Conservation (phyloP, 2,329 filamentous ascomycete genomes). For the Rhytidhysteron rufulum region DNA sequence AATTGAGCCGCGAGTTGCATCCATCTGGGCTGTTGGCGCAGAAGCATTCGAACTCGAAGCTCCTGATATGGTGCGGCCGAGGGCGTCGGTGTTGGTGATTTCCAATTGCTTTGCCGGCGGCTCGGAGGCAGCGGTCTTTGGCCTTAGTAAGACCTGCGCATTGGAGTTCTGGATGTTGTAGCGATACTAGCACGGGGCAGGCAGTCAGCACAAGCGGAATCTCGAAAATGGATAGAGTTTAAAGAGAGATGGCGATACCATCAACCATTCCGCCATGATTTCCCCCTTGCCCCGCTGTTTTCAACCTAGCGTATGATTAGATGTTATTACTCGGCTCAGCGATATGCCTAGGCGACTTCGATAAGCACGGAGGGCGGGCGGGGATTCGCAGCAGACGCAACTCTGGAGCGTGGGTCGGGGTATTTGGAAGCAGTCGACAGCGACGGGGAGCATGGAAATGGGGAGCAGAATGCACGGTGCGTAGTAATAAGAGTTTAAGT, state of each 20-base stretch:
- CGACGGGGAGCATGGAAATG: no score
- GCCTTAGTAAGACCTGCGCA: no score
- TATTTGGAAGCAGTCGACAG: no score
- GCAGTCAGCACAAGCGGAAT: slow-evolving; percentile 11
- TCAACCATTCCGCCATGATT: slow-evolving; percentile 33
- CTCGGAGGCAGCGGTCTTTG: slow-evolving; percentile 18
- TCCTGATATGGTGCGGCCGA: slow-evolving; percentile 31
- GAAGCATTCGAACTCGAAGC: slow-evolving; percentile 16
- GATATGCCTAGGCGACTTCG: no score
- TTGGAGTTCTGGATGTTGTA: no score
- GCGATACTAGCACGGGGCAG: slow-evolving; percentile 30
- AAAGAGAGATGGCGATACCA: slow-evolving; percentile 25
- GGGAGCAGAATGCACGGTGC: no score
- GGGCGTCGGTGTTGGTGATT: slow-evolving; percentile 29
- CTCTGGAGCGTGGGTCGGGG: no score
- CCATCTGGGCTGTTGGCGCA: slow-evolving; percentile 25
- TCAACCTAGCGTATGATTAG: slow-evolving; percentile 27
- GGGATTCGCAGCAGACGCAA: no score
- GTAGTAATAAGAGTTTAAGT: slow-evolving; percentile 1
- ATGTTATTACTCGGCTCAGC: no score
- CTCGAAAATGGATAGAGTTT: slow-evolving; percentile 14
- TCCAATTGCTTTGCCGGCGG: slow-evolving; percentile 34
- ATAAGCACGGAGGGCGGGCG: no score
- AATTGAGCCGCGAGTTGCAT: slow-evolving; percentile 34
- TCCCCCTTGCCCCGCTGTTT: slow-evolving; percentile 32